phyloP scores from a whole-genome alignment of 441 rosid genomes.

The Croton setiger region DNA sequence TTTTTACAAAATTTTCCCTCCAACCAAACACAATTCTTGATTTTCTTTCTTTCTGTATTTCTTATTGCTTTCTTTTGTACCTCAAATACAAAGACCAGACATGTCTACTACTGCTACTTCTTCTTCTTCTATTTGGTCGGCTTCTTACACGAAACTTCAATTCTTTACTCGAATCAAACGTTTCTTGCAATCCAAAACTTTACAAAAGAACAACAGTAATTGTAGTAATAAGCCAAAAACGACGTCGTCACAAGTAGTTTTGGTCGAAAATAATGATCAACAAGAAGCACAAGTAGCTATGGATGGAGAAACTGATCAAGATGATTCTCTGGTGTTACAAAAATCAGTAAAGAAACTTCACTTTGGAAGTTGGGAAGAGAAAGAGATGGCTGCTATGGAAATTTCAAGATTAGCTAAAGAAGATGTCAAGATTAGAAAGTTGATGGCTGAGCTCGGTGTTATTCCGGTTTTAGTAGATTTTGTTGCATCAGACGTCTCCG shows the following conservation, averaged over 20 bases:
- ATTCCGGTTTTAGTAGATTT: conserved; percentile 69
- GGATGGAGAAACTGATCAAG: conserved; percentile 4
- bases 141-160: conserved; percentile 41
- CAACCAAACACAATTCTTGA: conserved; percentile 8
- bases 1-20: neutral
- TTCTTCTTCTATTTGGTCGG: conserved; percentile 33
- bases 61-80: conserved; percentile 18
- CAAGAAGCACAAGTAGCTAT: neutral
- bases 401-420: conserved; percentile 56
- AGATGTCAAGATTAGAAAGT: conserved; percentile 48
- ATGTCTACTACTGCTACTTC: conserved; percentile 29
- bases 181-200: conserved; percentile 48
- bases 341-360: conserved; percentile 80
- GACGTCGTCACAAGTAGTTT: neutral
- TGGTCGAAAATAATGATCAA: neutral
- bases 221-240: neutral
- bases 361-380: conserved; percentile 76
- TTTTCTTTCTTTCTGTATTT: neutral
- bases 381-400: conserved; percentile 61
- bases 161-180: conserved; percentile 58
- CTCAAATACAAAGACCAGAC: conserved; percentile 32
- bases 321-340: conserved; percentile 42
- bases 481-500: conserved; percentile 35
- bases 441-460: conserved; percentile 90
- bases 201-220: conserved; percentile 26